Conservation (phyloP, 257 asterid genomes). For the Galeopsis tetrahit region DNA sequence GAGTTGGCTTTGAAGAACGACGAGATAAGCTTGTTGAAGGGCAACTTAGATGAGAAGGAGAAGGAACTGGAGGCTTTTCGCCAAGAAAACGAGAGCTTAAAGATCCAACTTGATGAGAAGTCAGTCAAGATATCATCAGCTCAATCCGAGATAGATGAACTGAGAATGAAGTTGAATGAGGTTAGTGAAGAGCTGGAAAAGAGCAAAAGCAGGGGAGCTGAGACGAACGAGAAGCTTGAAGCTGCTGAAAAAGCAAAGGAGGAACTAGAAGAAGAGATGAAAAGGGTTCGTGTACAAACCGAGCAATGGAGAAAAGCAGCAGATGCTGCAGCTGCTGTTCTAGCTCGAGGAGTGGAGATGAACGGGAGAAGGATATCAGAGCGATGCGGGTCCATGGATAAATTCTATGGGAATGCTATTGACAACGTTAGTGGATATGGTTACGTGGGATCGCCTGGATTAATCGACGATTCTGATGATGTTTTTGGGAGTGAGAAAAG, state of each 20-base stretch:
- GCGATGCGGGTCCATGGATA: slow-evolving; percentile 97
- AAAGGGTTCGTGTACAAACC: slow-evolving; percentile 74
- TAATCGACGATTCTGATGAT: slow-evolving; percentile 58
- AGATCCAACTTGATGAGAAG: slow-evolving; percentile 53
- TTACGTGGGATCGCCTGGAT: slow-evolving; percentile 69
- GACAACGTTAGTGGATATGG: slow-evolving; percentile 54
- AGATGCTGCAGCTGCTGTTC: slow-evolving; percentile 92
- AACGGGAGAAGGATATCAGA: slow-evolving; percentile 73
- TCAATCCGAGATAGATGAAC: slow-evolving; percentile 50
- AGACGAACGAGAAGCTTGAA: slow-evolving; percentile 54
- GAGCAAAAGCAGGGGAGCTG: slow-evolving; percentile 42
- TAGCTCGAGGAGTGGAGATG: slow-evolving; percentile 69
- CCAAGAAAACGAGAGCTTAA: slow-evolving; percentile 59
- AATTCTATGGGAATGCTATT: slow-evolving; percentile 51
- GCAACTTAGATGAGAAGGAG: slow-evolving; percentile 60
- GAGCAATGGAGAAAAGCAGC: slow-evolving; percentile 99
- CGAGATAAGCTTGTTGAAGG: slow-evolving; percentile 50
- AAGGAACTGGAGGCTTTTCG: slow-evolving; percentile 47
- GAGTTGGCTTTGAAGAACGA: slow-evolving; percentile 59
- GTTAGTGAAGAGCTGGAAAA: slow-evolving; percentile 66
- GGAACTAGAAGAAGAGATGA: slow-evolving; percentile 79
- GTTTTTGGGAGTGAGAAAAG: slow-evolving; percentile 73
- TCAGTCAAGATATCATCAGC: slow-evolving; percentile 45
- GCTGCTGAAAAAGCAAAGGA: slow-evolving; percentile 59
- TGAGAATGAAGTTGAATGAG: slow-evolving; percentile 40